Evolutionary conservation across 768 basidiomycete species (phyloP).

Genomic region (Dioszegia hungarica): DNA sequence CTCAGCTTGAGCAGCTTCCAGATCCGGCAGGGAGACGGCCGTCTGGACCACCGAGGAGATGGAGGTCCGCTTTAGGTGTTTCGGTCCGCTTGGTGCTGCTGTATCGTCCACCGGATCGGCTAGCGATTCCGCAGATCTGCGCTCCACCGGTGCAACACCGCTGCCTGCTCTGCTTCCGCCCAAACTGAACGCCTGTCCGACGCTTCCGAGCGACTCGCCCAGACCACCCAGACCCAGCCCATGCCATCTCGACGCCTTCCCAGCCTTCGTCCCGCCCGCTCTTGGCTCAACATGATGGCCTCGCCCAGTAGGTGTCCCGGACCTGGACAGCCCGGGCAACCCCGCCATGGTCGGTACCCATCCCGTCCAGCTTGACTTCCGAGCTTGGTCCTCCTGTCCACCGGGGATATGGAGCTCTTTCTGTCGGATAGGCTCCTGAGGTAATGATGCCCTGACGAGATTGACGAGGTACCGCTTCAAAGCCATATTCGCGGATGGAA

Average conservation of each 20-base stretch:
- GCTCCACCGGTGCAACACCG: background rate
- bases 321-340: background rate
- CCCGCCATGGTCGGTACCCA: slow-evolving; percentile 25
- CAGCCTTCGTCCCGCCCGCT: background rate
- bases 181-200: slow-evolving; percentile 19
- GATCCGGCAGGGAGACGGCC: slow-evolving; percentile 6
- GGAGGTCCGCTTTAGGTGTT: too few relatives aligned
- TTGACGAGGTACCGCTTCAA: slow-evolving; percentile 18
- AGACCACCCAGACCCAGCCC: slow-evolving; percentile 18
- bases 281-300: background rate
- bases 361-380: slow-evolving; percentile 30
- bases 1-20: slow-evolving; percentile 20
- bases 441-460: slow-evolving; percentile 17
- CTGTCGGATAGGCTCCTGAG: background rate
- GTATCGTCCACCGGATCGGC: too few relatives aligned
- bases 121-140: too few relatives aligned
- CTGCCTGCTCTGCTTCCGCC: slow-evolving; percentile 2
- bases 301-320: too few relatives aligned
- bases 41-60: slow-evolving; percentile 6
- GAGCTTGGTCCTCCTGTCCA: background rate
- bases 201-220: slow-evolving; percentile 16
- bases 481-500: background rate
- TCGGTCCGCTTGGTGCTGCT: too few relatives aligned
- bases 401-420: background rate
- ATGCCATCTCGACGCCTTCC: slow-evolving; percentile 11